These are phyloP conservation scores for Pilaira anomala DNA, from an alignment of 192 early-diverging fungal species.

Conservation along the genomic window DNA sequence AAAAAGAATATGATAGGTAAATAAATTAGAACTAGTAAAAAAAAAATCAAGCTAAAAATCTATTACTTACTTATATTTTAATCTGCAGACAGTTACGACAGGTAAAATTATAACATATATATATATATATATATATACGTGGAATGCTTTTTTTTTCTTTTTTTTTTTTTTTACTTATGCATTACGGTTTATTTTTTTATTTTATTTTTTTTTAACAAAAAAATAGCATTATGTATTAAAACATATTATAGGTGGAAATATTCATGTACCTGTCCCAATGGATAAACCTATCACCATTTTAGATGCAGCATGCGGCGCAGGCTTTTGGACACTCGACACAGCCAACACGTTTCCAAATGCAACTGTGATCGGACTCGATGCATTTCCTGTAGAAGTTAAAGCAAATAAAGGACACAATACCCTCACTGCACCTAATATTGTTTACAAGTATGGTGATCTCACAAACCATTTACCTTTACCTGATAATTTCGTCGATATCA, in stretches of 20 bases:
- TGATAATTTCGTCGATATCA: slow-evolving; percentile 27
- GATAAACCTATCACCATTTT: background rate
- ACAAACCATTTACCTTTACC: slow-evolving; percentile 19
- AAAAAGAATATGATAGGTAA: slow-evolving; percentile 31
- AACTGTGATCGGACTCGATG: slow-evolving; percentile 24
- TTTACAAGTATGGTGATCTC: slow-evolving; percentile 34
- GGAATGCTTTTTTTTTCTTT: background rate
- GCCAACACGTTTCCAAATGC: slow-evolving; percentile 21
- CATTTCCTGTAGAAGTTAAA: background rate
- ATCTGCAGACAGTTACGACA: slow-evolving; percentile 28
- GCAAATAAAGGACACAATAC: background rate
- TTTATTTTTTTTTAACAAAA: background rate
- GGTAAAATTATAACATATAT: slow-evolving; percentile 8
- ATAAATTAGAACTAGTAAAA: background rate
- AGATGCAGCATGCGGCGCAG: slow-evolving; percentile 23
- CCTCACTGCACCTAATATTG: slow-evolving; percentile 9
- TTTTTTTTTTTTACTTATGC: background rate
- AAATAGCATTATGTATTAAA: slow-evolving; percentile 33
- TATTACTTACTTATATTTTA: background rate
- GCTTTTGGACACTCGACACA: slow-evolving; percentile 31
- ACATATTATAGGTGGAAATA: slow-evolving; percentile 19
- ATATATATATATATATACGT: slow-evolving; percentile 1
- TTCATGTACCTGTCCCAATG: background rate
- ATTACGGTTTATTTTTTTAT: background rate
- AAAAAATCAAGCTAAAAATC: background rate